These are phyloP conservation scores for Metarhizium humberi DNA, from an alignment of 2,329 filamentous ascomycete species.

Conservation along the genomic window DNA sequence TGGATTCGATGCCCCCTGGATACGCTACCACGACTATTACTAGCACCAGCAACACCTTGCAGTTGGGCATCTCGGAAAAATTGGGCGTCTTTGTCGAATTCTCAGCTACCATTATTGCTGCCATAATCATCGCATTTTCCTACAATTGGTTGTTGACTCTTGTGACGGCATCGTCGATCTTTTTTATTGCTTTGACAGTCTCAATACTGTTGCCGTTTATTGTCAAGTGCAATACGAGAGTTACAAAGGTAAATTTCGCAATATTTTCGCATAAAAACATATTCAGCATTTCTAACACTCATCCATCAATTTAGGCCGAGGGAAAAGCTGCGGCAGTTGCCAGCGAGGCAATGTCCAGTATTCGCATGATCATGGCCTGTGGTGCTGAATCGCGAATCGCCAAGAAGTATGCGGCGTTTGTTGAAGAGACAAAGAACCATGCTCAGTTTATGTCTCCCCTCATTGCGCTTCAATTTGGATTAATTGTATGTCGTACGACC, in stretches of 20 bases:
- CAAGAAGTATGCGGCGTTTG: constrained; percentile 43
- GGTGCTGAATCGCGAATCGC: constrained; percentile 48
- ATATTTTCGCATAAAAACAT: not conserved
- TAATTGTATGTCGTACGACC: constrained; percentile 26
- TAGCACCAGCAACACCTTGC: constrained; percentile 52
- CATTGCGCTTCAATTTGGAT: constrained; percentile 41
- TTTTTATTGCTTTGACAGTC: constrained; percentile 45
- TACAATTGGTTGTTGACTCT: constrained; percentile 51
- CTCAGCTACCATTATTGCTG: constrained; percentile 39
- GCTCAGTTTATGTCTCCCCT: constrained; percentile 41
- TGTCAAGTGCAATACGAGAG: constrained; percentile 37
- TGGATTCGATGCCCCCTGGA: constrained; percentile 56
- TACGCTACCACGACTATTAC: constrained; percentile 55
- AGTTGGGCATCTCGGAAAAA: constrained; percentile 56
- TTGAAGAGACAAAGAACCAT: constrained; percentile 42
- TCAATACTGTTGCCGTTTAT: constrained; percentile 44
- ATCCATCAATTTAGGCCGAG: constrained; percentile 29
- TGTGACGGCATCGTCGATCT: constrained; percentile 45
- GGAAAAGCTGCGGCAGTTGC: constrained; percentile 49
- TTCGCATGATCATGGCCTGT: constrained; percentile 54
- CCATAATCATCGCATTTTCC: constrained; percentile 45
- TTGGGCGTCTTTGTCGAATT: constrained; percentile 50
- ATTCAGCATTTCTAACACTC: not conserved
- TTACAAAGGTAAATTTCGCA: constrained; percentile 25
- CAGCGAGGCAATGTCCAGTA: constrained; percentile 49